Evolutionary conservation across 2,329 filamentous ascomycete genomes (phyloP), one percentile per base, ranked within the genome.

Genomic region (Rhexocercosporidium sp.): DNA sequence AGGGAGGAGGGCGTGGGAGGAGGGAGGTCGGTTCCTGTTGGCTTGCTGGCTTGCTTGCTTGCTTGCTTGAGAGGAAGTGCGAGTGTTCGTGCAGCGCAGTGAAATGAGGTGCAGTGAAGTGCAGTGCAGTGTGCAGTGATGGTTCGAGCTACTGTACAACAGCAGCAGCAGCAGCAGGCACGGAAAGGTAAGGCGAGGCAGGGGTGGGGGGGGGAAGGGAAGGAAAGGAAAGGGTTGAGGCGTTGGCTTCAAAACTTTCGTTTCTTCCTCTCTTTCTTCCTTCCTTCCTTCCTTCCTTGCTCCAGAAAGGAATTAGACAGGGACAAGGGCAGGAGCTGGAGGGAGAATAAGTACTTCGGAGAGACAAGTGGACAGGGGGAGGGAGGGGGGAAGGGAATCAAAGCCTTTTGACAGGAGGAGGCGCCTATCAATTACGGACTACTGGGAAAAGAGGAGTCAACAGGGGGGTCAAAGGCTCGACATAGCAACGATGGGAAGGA

Each of bases 11-110:
- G n/a, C n/a, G n/a, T n/a, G n/a, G n/a, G n/a, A n/a, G n/a, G n/a
- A n/a, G n/a, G n/a, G n/a, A 51, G 47, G 47, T 51, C 47, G 27
- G 47, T 51, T 51, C 47, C 47, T 51, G 47, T 51, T 51, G 47
- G 47, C 47, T 51, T 51, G 47, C n/a, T n/a, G n/a, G n/a, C n/a
- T n/a, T n/a, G n/a, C n/a, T n/a, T n/a, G n/a, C n/a, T n/a, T n/a
- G n/a, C n/a, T n/a, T n/a, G n/a, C n/a, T n/a, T n/a, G 22, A 5
- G 11, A 18, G 25, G 47, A 25, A 4, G 22, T 51, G 11, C 27
- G 47, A 22, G 47, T 51, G 9, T 22, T 12, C 8, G 25, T 54
- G 27, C 6, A 14, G n/a, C 12, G n/a, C 14, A 46, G 41, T 46
- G n/a, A 5, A 54, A 27, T 20, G 31, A 14, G n/a, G 53, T 39